Evolutionary conservation across 1,139 yeast genomes (phyloP).

Genomic region (Candida albicans): DNA sequence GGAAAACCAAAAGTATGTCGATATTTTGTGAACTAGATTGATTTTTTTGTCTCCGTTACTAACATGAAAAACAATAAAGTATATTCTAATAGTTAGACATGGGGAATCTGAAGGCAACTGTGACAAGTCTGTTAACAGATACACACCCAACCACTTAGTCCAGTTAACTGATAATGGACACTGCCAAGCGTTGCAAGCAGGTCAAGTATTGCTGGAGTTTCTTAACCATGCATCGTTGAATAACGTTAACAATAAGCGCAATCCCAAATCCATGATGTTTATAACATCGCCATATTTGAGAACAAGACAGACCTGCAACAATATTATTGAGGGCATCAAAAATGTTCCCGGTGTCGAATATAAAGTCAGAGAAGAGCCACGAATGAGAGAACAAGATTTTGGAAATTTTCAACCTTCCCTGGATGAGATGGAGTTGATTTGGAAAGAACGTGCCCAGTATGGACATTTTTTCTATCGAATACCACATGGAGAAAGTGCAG

Average conservation of each 20-base stretch:
- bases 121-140: slow-evolving; percentile 75
- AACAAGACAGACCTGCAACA: slow-evolving; percentile 78
- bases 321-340: slow-evolving; percentile 60
- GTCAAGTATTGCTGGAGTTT: slow-evolving; percentile 53
- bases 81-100: slow-evolving; percentile 79
- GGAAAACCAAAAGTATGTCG: slow-evolving; percentile 5
- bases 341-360: slow-evolving; percentile 50
- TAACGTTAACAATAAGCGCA: slow-evolving; percentile 18
- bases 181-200: slow-evolving; percentile 68
- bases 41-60: not conserved
- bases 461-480: slow-evolving; percentile 91
- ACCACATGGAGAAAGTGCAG: slow-evolving; percentile 93
- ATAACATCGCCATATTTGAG: slow-evolving; percentile 83
- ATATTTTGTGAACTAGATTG: not conserved
- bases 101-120: slow-evolving; percentile 90
- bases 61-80: slow-evolving; percentile 29
- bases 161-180: slow-evolving; percentile 70
- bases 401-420: slow-evolving; percentile 85
- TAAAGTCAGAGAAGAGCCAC: slow-evolving; percentile 74
- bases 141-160: slow-evolving; percentile 76
- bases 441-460: slow-evolving; percentile 82
- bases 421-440: slow-evolving; percentile 72
- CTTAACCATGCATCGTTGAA: slow-evolving; percentile 49
- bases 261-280: slow-evolving; percentile 47
- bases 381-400: slow-evolving; percentile 91